Percentiles rank a stretch among this genome's conserved stretches.
Conservation (phyloP, 1,139 yeast genomes). For the Wickerhamomyces sp. region DNA sequence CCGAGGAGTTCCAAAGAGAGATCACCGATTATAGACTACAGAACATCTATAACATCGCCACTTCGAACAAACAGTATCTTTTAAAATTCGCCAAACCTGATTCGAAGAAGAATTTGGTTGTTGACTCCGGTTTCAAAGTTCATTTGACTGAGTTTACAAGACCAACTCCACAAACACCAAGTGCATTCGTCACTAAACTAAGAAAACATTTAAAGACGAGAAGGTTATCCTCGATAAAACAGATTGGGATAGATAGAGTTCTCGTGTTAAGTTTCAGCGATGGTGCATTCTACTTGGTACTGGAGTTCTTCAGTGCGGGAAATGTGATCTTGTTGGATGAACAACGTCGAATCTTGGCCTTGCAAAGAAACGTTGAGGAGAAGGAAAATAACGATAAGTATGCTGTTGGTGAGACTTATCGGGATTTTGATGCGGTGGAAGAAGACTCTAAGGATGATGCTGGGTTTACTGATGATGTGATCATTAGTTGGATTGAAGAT, state of each 20-base stretch:
- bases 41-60: slow-evolving; percentile 77
- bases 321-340: slow-evolving; percentile 76
- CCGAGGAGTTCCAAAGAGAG: slow-evolving; percentile 54
- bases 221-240: slow-evolving; percentile 66
- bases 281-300: slow-evolving; percentile 68
- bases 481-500: slow-evolving; percentile 44
- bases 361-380: slow-evolving; percentile 76
- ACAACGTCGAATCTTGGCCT: slow-evolving; percentile 58
- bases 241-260: slow-evolving; percentile 74
- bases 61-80: slow-evolving; percentile 68
- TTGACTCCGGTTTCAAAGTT: slow-evolving; percentile 83
- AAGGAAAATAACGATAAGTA: slow-evolving; percentile 55
- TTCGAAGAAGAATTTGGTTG: slow-evolving; percentile 65
- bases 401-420: slow-evolving; percentile 70
- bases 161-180: slow-evolving; percentile 74
- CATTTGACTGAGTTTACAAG: slow-evolving; percentile 79
- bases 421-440: slow-evolving; percentile 46
- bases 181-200: slow-evolving; percentile 78
- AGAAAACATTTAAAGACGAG: slow-evolving; percentile 83
- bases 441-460: slow-evolving; percentile 9
- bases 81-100: slow-evolving; percentile 83
- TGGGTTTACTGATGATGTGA: slow-evolving; percentile 22
- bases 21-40: slow-evolving; percentile 68
- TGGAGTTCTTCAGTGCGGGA: slow-evolving; percentile 95
- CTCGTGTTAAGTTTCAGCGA: slow-evolving; percentile 79